A percentile compares a stretch with the other conserved stretches of the same genome.
Evolutionary conservation across 2,329 filamentous ascomycete genomes (phyloP).

Genomic region (Microsporum canis): DNA sequence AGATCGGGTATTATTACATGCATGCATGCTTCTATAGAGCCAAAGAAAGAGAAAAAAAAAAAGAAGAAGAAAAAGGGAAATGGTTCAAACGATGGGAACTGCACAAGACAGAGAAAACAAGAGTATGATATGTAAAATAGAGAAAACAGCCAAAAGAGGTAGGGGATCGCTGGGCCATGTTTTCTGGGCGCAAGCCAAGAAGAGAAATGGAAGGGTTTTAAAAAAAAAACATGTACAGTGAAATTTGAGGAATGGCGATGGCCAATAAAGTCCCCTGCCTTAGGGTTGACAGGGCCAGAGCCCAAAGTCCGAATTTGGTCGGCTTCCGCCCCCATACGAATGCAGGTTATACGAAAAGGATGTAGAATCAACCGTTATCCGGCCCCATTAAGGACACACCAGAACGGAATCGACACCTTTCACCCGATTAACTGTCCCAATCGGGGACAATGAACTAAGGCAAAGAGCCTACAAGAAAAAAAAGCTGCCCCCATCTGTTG

Average conservation of each 20-base stretch:
- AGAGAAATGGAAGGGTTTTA: neutral
- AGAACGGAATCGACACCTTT: neutral
- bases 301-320: neutral
- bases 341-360: neutral
- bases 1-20: constrained; percentile 2
- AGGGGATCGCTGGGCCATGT: neutral
- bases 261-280: neutral
- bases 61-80: neutral
- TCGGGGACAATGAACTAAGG: neutral
- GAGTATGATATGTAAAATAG: neutral
- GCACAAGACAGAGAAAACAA: neutral
- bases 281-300: neutral
- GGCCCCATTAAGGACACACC: neutral
- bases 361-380: neutral
- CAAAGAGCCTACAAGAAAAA: neutral
- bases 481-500: neutral
- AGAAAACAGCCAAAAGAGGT: neutral
- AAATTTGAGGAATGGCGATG: neutral
- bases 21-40: neutral
- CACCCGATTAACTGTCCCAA: neutral
- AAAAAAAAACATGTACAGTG: neutral
- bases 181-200: neutral
- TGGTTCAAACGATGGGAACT: neutral
- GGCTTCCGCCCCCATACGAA: neutral
- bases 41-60: neutral